Percentiles rank a stretch among this genome's conserved stretches.
Conservation (phyloP, 345 rosid species). For the Eucalyptus erythrocorys region DNA sequence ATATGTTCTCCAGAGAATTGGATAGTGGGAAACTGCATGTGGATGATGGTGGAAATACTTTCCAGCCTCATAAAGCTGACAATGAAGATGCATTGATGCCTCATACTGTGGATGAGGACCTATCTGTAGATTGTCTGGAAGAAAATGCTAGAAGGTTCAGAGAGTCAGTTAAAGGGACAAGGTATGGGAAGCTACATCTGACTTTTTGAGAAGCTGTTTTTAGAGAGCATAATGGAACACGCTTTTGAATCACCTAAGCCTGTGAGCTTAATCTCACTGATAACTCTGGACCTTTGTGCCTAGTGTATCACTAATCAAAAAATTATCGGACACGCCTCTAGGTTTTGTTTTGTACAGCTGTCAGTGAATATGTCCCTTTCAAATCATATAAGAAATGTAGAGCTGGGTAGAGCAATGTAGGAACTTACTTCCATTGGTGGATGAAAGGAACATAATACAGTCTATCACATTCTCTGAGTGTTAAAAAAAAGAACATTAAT, state of each 20-base stretch:
- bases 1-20: not conserved
- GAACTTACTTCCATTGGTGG: not conserved
- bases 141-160: constrained; percentile 3
- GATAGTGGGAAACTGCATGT: constrained; percentile 1
- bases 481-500: not conserved
- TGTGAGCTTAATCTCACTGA: not conserved
- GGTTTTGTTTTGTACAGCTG: not conserved
- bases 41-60: not conserved
- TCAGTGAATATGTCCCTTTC: not conserved
- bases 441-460: not conserved
- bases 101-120: not conserved
- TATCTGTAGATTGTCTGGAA: constrained; percentile 3
- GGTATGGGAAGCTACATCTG: constrained; percentile 3
- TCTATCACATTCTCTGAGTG: not conserved
- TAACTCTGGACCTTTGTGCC: not conserved
- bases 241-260: not conserved
- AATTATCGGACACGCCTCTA: not conserved
- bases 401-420: not conserved
- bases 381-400: not conserved
- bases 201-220: not conserved
- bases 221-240: not conserved
- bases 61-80: constrained; percentile 1
- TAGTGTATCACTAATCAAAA: not conserved
- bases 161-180: not conserved
- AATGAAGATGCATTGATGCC: constrained; percentile 6